phyloP scores from a whole-genome alignment of 2,329 filamentous ascomycete genomes.

The Esteya vermicola region DNA sequence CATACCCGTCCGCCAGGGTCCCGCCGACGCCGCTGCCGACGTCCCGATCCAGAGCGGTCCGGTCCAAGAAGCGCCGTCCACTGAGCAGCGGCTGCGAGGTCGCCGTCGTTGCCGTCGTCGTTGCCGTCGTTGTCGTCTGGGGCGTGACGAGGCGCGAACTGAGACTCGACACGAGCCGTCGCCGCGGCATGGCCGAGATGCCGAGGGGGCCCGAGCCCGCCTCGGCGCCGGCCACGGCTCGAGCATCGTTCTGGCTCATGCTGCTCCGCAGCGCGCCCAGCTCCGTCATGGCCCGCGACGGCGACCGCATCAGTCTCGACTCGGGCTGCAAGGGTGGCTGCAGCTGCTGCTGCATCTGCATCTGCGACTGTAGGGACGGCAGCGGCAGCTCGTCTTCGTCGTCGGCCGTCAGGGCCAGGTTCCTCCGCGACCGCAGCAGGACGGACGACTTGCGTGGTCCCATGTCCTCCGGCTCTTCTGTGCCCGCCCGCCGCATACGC shows the following conservation, averaged over 20 bases:
- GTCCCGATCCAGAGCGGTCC: conserved; percentile 23
- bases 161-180: conserved; percentile 35
- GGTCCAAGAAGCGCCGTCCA: conserved; percentile 34
- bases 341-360: too few relatives aligned
- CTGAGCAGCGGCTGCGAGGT: conserved; percentile 5
- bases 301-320: conserved; percentile 25
- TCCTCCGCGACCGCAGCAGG: conserved; percentile 27
- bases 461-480: conserved; percentile 32
- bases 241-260: not conserved
- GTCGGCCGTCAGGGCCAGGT: not conserved
- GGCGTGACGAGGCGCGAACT: conserved; percentile 31
- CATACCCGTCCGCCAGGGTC: conserved; percentile 11
- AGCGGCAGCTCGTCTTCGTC: conserved; percentile 3
- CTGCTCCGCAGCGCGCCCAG: conserved; percentile 22
- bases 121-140: conserved; percentile 20
- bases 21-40: conserved; percentile 22
- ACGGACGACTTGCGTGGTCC: conserved; percentile 29
- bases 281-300: conserved; percentile 45
- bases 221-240: not conserved
- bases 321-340: too few relatives aligned
- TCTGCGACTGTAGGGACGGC: too few relatives aligned
- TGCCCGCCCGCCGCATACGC: conserved; percentile 22
- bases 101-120: not conserved
- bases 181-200: conserved; percentile 35
- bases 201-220: conserved; percentile 11